These are phyloP conservation scores for Forsythia suspensa DNA, from an alignment of 257 asterid species.

Conservation along the genomic window DNA sequence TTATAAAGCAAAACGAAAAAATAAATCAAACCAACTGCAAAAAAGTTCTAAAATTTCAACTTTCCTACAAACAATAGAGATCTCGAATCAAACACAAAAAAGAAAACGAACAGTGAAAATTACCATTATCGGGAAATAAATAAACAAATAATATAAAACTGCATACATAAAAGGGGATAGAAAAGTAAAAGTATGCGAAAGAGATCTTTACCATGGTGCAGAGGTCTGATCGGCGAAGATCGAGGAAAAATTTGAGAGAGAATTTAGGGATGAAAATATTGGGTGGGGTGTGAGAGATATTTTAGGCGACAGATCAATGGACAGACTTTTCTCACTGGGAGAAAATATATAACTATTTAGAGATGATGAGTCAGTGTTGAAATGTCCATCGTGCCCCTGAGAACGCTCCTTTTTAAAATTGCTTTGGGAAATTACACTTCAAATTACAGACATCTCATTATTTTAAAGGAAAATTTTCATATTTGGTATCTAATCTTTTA, in stretches of 20 bases:
- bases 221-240: conserved; percentile 28
- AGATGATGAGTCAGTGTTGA: background rate
- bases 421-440: background rate
- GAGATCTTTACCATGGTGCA: conserved; percentile 25
- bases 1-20: background rate
- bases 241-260: conserved; percentile 2
- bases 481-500: too few relatives aligned
- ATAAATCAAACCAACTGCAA: background rate
- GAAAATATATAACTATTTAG: background rate
- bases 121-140: background rate
- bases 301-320: background rate
- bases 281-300: background rate
- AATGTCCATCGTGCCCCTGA: background rate
- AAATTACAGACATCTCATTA: too few relatives aligned
- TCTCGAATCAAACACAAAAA: conserved; percentile 15
- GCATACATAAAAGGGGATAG: background rate
- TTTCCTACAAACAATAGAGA: background rate
- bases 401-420: background rate
- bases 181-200: background rate
- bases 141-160: background rate
- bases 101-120: background rate
- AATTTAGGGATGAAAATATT: conserved; percentile 5
- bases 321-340: background rate
- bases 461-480: too few relatives aligned
- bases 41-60: background rate